Conservation (phyloP, 2,329 filamentous ascomycete species). For the Calonectria naviculata region DNA sequence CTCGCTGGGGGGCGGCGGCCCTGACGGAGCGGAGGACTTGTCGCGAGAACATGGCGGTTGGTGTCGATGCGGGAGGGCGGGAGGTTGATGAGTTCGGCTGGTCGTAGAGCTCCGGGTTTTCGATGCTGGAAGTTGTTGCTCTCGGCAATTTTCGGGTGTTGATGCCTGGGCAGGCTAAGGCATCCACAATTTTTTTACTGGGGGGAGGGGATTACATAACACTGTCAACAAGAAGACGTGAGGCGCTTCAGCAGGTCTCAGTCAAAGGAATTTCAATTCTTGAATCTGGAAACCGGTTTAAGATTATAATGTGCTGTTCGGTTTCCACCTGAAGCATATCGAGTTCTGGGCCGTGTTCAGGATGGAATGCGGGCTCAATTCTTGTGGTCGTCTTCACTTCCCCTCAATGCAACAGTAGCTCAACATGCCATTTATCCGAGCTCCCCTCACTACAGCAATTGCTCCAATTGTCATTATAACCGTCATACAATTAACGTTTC, state of each 20-base stretch:
- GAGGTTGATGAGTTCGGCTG: slow-evolving; percentile 33
- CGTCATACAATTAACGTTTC: slow-evolving; percentile 33
- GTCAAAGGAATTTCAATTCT: background rate
- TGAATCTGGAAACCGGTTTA: background rate
- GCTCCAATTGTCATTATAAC: slow-evolving; percentile 27
- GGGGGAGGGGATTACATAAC: slow-evolving; percentile 41
- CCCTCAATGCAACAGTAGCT: background rate
- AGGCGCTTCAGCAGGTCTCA: background rate
- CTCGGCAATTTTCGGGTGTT: slow-evolving; percentile 56
- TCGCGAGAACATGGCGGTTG: slow-evolving; percentile 67
- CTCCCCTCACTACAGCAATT: slow-evolving; percentile 1
- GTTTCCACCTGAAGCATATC: background rate
- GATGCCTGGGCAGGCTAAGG: slow-evolving; percentile 53
- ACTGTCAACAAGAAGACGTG: background rate
- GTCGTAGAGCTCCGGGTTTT: slow-evolving; percentile 43
- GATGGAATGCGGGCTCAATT: background rate
- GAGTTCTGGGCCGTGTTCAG: background rate
- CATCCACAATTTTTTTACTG: slow-evolving; percentile 44
- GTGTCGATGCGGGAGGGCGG: slow-evolving; percentile 23
- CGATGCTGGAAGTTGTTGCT: slow-evolving; percentile 49
- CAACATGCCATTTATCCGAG: slow-evolving; percentile 5
- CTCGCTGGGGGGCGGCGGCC: slow-evolving; percentile 70
- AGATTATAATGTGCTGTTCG: background rate
- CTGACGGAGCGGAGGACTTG: slow-evolving; percentile 67
- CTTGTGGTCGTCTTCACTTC: background rate